Base-by-base conservation (phyloP, 2,329 filamentous ascomycete species). In the Emmonsia crescens region DNA sequence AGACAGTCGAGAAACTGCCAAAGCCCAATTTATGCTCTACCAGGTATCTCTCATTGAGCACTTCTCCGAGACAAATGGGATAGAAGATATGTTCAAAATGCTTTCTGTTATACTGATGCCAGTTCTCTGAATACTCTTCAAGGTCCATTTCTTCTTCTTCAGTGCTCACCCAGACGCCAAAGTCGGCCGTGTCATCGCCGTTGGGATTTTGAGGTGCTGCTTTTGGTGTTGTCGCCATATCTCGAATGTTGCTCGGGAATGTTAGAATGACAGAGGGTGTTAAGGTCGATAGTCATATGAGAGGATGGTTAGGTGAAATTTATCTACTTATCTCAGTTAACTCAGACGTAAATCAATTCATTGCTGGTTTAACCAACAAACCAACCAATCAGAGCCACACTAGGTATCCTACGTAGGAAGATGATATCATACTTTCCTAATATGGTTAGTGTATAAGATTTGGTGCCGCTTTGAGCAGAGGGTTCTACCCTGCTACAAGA, bases 21-120 rank as follows among this genome's bases (percentile, higher is more conserved):
- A 52, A 63, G n/a, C 67, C 68, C 19, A 69, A 49, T 59, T 71
- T 71, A 57, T 69, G 64, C 58, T 67, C 67, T 36, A 70, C 54
- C 42, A 66, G 51, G 52, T 71, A 70, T 55, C 68, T 65, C 33
- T 62, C 59, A 42, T 68, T 62, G 29, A 69, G 64, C 21, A 69
- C 54, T 61, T 69, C 65, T 54, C 42, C 57, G 16, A 59, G 27
- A 9, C 57, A 33, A 2, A 59, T 1, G 12, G 57, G 57, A 29
- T 68, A 68, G 57, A 66, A 64, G 38, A 64, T 59, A 61, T 60
- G 9, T n/a, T n/a, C n/a, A n/a, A n/a, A n/a, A n/a, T n/a, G n/a
- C n/a, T n/a, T n/a, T n/a, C n/a, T n/a, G n/a, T n/a, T n/a, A n/a
- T n/a, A n/a, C n/a, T n/a, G n/a, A n/a, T n/a, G n/a, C n/a, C n/a